A percentile compares a stretch with the other conserved stretches of the same genome.
phyloP scores from a whole-genome alignment of 768 basidiomycete genomes.

The Kwoniella dejecticola region DNA sequence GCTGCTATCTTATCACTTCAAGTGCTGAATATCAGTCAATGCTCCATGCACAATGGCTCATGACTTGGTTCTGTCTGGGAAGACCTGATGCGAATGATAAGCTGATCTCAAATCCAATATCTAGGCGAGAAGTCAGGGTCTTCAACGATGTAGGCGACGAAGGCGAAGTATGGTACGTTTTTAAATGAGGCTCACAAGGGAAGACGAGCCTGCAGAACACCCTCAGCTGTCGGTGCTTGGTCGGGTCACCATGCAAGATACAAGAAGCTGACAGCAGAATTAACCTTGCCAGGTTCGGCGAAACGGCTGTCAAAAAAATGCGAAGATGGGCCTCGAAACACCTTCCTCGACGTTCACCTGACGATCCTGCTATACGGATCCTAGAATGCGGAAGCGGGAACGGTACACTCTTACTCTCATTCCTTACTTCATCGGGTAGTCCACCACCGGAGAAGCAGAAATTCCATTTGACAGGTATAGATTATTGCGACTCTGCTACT shows the following conservation, averaged over 20 bases:
- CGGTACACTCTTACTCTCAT: constrained; percentile 55
- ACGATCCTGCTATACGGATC: constrained; percentile 37
- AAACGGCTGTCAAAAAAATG: constrained; percentile 57
- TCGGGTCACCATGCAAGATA: too few relatives aligned
- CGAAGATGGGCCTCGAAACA: constrained; percentile 56
- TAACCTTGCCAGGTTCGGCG: constrained; percentile 59
- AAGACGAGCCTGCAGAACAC: too few relatives aligned
- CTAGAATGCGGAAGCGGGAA: constrained; percentile 58
- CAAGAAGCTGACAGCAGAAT: too few relatives aligned
- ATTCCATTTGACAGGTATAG: constrained; percentile 56
- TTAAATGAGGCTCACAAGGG: neutral
- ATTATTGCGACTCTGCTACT: constrained; percentile 56
- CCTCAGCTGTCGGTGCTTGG: too few relatives aligned
- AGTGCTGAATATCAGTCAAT: too few relatives aligned
- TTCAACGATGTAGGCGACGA: constrained; percentile 58
- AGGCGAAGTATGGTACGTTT: constrained; percentile 58
- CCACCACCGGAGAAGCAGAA: constrained; percentile 14
- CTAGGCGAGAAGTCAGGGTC: constrained; percentile 54
- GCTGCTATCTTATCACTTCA: too few relatives aligned
- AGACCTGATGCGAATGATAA: too few relatives aligned
- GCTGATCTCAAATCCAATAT: too few relatives aligned
- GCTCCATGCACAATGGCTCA: too few relatives aligned
- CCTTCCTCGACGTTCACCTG: constrained; percentile 42
- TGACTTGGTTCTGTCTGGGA: too few relatives aligned
- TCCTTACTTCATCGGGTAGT: constrained; percentile 31